Base-by-base conservation (phyloP, 371 early-diverging fungal genomes). In the Syncephalastrum contaminatum region DNA sequence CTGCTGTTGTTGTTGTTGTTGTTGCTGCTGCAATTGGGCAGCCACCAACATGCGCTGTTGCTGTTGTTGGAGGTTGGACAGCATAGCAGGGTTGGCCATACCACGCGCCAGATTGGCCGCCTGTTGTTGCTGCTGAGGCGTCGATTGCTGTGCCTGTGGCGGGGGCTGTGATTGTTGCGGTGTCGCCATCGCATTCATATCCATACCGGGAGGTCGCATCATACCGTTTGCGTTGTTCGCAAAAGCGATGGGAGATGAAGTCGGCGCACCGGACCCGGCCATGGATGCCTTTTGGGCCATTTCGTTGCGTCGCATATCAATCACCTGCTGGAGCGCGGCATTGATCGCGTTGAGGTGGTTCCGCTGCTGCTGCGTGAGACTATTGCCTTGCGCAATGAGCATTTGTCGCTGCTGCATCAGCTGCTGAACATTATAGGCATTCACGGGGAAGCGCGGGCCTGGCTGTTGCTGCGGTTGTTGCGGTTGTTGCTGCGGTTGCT, bases 311-410 rank as follows among this genome's bases (percentile, higher is more conserved):
- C 43, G 22, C 36, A 51, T 50, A 16, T 47, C 51, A 5, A 47
- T 25, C 15, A 59, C 16, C 22, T 53, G 50, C 45, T 57, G 56
- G n/a, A 60, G 19, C n/a, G 53, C 49, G 43, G 21, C 40, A 21
- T 65, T 48, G 19, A 65, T 53, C 2, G 57, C 51, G 10, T 56
- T 54, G 4, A 67, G 48, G 24, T 77, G 77, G 22, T 70, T 68
- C 20, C 70, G 70, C 41, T 77, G 74, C 19, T 60, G 66, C 7
- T 59, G 66, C 8, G 64, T 67, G 1, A 67, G 46, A 19, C 1
- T 59, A 47, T 1, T 48, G 36, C 36, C 36, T 48, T 39, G 41
- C 22, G 22, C 61, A 51, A 39, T 43, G 20, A 48, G 60, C 48
- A 27, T 59, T 50, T 55, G 66, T 53, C 44, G 58, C 25, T 67